A percentile compares a stretch with the other conserved stretches of the same genome.
Conservation (phyloP, 1,139 yeast species). For the Yamadazyma friedrichii region DNA sequence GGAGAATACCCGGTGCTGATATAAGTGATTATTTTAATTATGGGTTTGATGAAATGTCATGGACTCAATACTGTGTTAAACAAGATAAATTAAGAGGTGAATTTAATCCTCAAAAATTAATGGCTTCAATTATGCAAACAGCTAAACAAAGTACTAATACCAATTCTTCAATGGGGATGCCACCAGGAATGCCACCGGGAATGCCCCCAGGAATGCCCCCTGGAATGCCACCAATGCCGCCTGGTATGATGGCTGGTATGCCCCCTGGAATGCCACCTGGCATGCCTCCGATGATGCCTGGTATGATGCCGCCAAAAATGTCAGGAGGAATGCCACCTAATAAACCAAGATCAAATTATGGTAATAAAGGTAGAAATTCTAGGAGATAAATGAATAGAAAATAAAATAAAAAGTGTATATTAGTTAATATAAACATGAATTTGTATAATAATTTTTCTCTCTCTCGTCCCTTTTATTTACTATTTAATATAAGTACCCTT, state of each 20-base stretch:
- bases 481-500: too few species aligned
- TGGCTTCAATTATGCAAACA: slow-evolving; percentile 43
- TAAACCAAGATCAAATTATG: slow-evolving; percentile 19
- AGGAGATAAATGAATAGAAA: slow-evolving; percentile 6
- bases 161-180: slow-evolving; percentile 15
- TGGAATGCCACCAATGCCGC: slow-evolving; percentile 12
- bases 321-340: slow-evolving; percentile 17
- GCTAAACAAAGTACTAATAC: slow-evolving; percentile 9
- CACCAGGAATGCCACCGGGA: slow-evolving; percentile 19
- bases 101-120: slow-evolving; percentile 61
- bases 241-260: slow-evolving; percentile 17
- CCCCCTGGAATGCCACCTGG: slow-evolving; percentile 18
- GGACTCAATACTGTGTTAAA: slow-evolving; percentile 90
- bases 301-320: slow-evolving; percentile 13
- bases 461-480: neutral
- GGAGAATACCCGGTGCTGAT: slow-evolving; percentile 98
- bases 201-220: slow-evolving; percentile 17
- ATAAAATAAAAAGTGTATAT: slow-evolving; percentile 8
- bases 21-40: slow-evolving; percentile 90
- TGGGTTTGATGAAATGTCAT: slow-evolving; percentile 93
- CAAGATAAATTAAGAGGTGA: slow-evolving; percentile 82
- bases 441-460: neutral
- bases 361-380: slow-evolving; percentile 1
- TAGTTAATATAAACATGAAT: slow-evolving; percentile 4
- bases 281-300: slow-evolving; percentile 19